A percentile compares a stretch with the other conserved stretches of the same genome.
These are phyloP conservation scores for Bisporella sp. DNA, from an alignment of 2,329 filamentous ascomycete species.

Conservation along the genomic window DNA sequence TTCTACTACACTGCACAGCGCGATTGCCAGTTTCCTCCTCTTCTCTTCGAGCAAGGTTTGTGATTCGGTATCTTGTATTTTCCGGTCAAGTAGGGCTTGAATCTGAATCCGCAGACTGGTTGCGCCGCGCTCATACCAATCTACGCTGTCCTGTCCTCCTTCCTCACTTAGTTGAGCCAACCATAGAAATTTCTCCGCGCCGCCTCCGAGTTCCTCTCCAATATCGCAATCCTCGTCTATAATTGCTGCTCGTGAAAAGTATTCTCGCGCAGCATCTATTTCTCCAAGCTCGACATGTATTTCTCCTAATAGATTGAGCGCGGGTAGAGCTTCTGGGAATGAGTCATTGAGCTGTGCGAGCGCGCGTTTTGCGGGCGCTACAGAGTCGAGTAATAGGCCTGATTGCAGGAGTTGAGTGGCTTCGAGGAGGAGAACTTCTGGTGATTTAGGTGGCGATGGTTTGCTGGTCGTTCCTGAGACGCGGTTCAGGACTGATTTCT, in stretches of 20 bases:
- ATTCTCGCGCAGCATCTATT: constrained; percentile 62
- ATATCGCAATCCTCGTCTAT: constrained; percentile 70
- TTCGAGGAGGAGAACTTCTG: constrained; percentile 20
- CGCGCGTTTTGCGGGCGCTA: constrained; percentile 23
- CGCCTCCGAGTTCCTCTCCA: constrained; percentile 67
- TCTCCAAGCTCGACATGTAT: constrained; percentile 47
- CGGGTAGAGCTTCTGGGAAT: constrained; percentile 22
- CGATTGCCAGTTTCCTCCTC: constrained; percentile 75
- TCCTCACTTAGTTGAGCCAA: constrained; percentile 80
- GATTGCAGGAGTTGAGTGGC: constrained; percentile 25
- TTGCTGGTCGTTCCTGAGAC: constrained; percentile 19
- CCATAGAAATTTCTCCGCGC: constrained; percentile 91
- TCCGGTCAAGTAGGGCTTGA: constrained; percentile 48
- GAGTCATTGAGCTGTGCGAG: constrained; percentile 17
- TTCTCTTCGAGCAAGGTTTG: constrained; percentile 54
- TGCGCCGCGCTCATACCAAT: constrained; percentile 66
- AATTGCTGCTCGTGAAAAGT: constrained; percentile 65
- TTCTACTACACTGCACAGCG: constrained; percentile 90
- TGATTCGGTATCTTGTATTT: constrained; percentile 35
- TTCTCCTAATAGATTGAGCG: constrained; percentile 28
- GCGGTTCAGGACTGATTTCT: constrained; percentile 22
- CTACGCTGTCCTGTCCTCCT: constrained; percentile 57
- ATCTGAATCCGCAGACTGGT: constrained; percentile 66
- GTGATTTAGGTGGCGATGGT: constrained; percentile 14
- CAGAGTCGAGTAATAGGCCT: constrained; percentile 24